phyloP scores from a whole-genome alignment of 2,329 filamentous ascomycete genomes.

The Fusarium sp. region DNA sequence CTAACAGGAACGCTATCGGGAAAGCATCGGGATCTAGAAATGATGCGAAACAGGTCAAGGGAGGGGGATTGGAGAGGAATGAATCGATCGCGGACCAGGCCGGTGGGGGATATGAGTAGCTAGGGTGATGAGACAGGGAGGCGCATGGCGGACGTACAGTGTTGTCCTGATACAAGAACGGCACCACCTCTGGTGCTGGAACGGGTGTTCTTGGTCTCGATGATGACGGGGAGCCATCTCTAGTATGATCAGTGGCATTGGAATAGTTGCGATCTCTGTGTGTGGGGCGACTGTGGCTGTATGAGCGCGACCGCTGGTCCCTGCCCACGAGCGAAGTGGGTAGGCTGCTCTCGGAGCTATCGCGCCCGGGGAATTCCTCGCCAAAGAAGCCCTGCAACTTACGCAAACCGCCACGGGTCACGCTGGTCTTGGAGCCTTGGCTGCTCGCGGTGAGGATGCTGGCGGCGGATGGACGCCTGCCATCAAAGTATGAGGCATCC shows the following conservation, averaged over 20 bases:
- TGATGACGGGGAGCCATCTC: slow-evolving; percentile 79
- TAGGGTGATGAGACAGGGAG: slow-evolving; percentile 39
- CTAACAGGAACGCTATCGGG: slow-evolving; percentile 1
- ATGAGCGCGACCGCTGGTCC: slow-evolving; percentile 73
- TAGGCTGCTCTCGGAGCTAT: slow-evolving; percentile 80
- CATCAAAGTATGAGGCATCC: slow-evolving; percentile 74
- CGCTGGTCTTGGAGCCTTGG: slow-evolving; percentile 80
- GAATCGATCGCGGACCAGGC: slow-evolving; percentile 25
- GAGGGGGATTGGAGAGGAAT: slow-evolving; percentile 26
- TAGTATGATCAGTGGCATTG: slow-evolving; percentile 76
- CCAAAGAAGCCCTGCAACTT: slow-evolving; percentile 94
- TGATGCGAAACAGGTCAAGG: slow-evolving; percentile 17
- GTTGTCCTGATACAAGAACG: slow-evolving; percentile 92
- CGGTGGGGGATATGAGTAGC: slow-evolving; percentile 18
- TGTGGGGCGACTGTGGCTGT: slow-evolving; percentile 66
- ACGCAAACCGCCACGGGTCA: slow-evolving; percentile 78
- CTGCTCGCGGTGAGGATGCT: slow-evolving; percentile 86
- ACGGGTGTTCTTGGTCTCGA: slow-evolving; percentile 87
- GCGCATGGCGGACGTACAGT: slow-evolving; percentile 65
- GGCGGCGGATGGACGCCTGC: slow-evolving; percentile 86
- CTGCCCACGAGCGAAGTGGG: slow-evolving; percentile 61
- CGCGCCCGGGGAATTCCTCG: slow-evolving; percentile 82
- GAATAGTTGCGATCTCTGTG: slow-evolving; percentile 86
- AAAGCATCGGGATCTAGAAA: slow-evolving; percentile 12
- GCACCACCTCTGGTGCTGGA: slow-evolving; percentile 92